A percentile compares a stretch with the other conserved stretches of the same genome.
Evolutionary conservation across 2,329 filamentous ascomycete species (phyloP).

Genomic region (Hymenotorrendiella dingleyae): DNA sequence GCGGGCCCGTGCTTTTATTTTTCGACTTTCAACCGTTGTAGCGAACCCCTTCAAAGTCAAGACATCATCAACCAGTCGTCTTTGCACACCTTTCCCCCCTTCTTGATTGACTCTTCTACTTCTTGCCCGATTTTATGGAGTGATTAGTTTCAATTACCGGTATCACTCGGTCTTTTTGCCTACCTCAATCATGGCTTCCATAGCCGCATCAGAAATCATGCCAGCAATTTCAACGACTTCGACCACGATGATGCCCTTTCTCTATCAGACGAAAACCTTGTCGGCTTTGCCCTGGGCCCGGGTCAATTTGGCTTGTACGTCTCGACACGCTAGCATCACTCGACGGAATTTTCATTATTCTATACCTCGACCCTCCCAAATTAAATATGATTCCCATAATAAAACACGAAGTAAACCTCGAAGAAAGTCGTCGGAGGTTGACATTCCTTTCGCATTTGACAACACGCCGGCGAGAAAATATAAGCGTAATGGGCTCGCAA

Average conservation of each 20-base stretch:
- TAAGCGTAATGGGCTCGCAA: neutral
- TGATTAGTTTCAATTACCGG: too few species aligned
- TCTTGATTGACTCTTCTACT: too few species aligned
- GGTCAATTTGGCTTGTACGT: neutral
- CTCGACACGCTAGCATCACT: neutral
- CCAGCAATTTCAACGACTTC: slow-evolving; percentile 6
- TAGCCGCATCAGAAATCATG: neutral
- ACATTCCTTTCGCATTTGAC: slow-evolving; percentile 1
- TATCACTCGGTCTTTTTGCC: too few species aligned
- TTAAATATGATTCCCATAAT: neutral
- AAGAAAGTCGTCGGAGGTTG: neutral
- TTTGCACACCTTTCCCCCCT: too few species aligned
- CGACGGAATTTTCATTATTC: neutral
- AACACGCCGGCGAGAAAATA: neutral
- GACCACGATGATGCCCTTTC: slow-evolving; percentile 53
- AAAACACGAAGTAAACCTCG: neutral
- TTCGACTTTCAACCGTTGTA: too few species aligned
- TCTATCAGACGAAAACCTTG: slow-evolving; percentile 67
- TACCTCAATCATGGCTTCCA: slow-evolving; percentile 2
- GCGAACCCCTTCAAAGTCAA: too few species aligned
- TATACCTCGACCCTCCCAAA: neutral
- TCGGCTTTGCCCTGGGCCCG: slow-evolving; percentile 20
- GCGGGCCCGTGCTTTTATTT: too few species aligned
- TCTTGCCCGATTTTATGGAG: too few species aligned
- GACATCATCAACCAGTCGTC: too few species aligned